Base-by-base conservation (phyloP, 345 rosid genomes). In the Melaleuca quinquenervia region DNA sequence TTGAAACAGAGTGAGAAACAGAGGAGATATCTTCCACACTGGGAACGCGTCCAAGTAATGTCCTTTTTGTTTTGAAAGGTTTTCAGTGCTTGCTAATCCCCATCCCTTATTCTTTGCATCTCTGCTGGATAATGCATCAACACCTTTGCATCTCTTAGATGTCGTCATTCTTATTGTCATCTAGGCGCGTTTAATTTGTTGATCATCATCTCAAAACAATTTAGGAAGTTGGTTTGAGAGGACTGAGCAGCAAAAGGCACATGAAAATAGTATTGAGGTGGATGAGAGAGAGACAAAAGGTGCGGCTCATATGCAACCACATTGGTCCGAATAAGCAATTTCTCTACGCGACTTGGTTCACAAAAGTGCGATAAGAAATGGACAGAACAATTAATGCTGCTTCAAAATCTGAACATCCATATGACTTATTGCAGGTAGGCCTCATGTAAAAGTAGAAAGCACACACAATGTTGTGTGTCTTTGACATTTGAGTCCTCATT, bases 1-100 rank as follows among this genome's bases (percentile, higher is more conserved):
- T n/a, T n/a, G n/a, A n/a, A n/a, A n/a, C n/a, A n/a, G n/a, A n/a
- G n/a, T n/a, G n/a, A n/a, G n/a, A n/a, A n/a, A n/a, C n/a, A n/a
- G n/a, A n/a, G n/a, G n/a, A n/a, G n/a, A n/a, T n/a, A n/a, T n/a
- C n/a, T n/a, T n/a, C n/a, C n/a, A n/a, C n/a, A n/a, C 84, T 96
- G 97, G 98, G 96, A 94, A 48, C 95, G 87, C n/a, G 90, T 95
- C 84, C 92, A 94, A 93, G 96, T 94, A 85, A 52, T 60, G 70
- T 12, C 48, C 64, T 8, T 11, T 83, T 54, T 15, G 14, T 22
- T 49, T 9, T 21, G 56, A 5, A 18, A 36, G n/a, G 41, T 82
- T 50, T 45, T 44, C 21, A 45, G 29, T 5, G 5, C 29, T 44
- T 52, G 82, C 8, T 5, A 1, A 15, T 82, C 26, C 52, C 20